Percentiles rank a stretch among this genome's conserved stretches.
Conservation (phyloP, 1,139 yeast genomes). For the Zygoascus meyerae region DNA sequence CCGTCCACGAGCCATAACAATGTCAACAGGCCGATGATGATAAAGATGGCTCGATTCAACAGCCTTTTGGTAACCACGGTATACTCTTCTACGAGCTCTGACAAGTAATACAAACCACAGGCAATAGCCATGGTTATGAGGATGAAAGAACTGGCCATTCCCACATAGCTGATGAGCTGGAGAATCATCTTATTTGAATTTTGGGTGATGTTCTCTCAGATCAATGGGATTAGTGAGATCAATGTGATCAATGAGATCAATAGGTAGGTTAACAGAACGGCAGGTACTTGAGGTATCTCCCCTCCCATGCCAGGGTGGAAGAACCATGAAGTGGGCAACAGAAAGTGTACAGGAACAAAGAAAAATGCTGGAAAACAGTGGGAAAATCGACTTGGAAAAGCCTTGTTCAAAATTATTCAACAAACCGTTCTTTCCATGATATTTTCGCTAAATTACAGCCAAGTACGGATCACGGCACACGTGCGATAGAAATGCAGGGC, state of each 20-base stretch:
- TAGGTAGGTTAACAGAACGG: neutral
- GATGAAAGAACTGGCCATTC: constrained; percentile 67
- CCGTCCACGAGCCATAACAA: constrained; percentile 65
- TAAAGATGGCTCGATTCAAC: constrained; percentile 55
- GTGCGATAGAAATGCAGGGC: no score
- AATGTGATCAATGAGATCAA: no score
- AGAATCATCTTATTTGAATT: constrained; percentile 30
- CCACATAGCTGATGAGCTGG: constrained; percentile 55
- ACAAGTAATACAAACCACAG: constrained; percentile 82
- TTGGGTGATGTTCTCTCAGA: neutral
- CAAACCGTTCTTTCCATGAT: no score
- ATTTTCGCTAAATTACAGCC: no score
- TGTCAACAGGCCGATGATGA: constrained; percentile 48
- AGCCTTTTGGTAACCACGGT: constrained; percentile 75
- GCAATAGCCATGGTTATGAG: constrained; percentile 67
- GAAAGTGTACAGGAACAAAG: no score
- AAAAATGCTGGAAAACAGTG: no score
- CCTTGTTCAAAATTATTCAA: no score
- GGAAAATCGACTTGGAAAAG: no score
- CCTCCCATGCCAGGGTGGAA: no score
- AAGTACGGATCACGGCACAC: no score
- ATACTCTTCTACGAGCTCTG: constrained; percentile 92
- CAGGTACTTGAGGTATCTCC: no score
- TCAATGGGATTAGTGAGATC: neutral
- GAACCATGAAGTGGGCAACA: no score